A percentile compares a stretch with the other conserved stretches of the same genome.
Conservation (phyloP, 805 yeast species). For the Starmerella vitae region DNA sequence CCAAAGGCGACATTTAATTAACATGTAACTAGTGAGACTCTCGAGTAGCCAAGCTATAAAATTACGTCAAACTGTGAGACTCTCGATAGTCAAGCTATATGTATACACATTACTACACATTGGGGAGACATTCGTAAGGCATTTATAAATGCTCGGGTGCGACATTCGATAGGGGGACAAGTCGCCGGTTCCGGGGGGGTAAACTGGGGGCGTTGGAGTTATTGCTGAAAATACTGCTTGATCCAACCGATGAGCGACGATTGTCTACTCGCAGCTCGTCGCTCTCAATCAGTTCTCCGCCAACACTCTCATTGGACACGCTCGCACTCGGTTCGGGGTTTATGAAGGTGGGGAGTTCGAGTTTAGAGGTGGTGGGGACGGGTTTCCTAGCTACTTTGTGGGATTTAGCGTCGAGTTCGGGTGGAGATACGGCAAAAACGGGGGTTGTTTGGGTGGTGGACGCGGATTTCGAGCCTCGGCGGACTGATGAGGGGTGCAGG, state of each 20-base stretch:
- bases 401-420: neutral
- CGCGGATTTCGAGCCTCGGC: constrained; percentile 2
- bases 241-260: no score
- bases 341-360: neutral
- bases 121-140: no score
- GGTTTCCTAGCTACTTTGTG: neutral
- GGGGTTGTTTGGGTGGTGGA: constrained; percentile 10
- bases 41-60: no score
- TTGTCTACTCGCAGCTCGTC: no score
- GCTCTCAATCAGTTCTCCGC: neutral
- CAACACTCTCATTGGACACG: neutral
- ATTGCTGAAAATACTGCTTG: constrained; percentile 2
- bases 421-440: neutral
- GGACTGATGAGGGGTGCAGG: constrained; percentile 5
- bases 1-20: no score
- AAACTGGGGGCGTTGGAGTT: constrained; percentile 3
- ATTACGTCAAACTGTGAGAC: no score
- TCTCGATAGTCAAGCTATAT: no score
- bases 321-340: neutral
- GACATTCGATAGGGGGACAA: constrained; percentile 11
- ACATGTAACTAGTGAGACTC: no score
- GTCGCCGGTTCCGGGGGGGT: constrained; percentile 14
- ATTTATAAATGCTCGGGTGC: constrained; percentile 13
- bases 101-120: no score
- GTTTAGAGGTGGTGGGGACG: neutral